Evolutionary conservation across 345 rosid genomes (phyloP).

Genomic region (Eucalyptus marginata): DNA sequence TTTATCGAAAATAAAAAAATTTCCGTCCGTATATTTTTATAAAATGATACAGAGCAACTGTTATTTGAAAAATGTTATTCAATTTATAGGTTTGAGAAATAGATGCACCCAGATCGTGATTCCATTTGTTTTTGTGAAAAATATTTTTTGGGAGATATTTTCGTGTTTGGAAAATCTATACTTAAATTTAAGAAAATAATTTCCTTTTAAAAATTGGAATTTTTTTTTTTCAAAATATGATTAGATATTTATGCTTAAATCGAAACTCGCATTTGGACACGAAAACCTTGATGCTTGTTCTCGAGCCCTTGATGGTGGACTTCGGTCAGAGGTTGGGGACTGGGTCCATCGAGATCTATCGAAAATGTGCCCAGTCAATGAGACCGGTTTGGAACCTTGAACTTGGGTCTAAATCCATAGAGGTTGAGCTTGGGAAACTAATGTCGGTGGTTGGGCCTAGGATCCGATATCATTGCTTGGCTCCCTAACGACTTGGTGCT

Average conservation of each 20-base stretch:
- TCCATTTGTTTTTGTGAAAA: no score
- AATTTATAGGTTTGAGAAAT: fast-evolving
- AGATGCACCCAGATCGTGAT: no score
- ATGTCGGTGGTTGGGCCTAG: fast-evolving
- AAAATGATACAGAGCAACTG: fast-evolving
- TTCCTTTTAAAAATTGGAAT: no score
- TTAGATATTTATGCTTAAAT: fast-evolving
- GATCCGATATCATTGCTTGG: fast-evolving
- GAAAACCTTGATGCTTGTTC: fast-evolving
- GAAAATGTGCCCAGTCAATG: no score
- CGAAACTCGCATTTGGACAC: fast-evolving
- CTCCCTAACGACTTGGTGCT: background rate
- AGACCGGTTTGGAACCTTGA: background rate
- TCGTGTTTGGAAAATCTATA: no score
- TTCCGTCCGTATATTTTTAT: fast-evolving
- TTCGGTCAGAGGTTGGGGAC: fast-evolving
- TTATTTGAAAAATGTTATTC: fast-evolving
- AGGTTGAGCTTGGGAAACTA: background rate
- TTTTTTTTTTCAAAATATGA: fast-evolving
- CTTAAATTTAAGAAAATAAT: no score
- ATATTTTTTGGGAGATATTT: no score
- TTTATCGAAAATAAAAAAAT: fast-evolving
- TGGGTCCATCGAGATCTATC: fast-evolving
- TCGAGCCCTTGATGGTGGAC: background rate
- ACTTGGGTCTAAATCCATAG: background rate